Base-by-base conservation (phyloP, 108 stramenopile species). In the Skeletonema tropicum region DNA sequence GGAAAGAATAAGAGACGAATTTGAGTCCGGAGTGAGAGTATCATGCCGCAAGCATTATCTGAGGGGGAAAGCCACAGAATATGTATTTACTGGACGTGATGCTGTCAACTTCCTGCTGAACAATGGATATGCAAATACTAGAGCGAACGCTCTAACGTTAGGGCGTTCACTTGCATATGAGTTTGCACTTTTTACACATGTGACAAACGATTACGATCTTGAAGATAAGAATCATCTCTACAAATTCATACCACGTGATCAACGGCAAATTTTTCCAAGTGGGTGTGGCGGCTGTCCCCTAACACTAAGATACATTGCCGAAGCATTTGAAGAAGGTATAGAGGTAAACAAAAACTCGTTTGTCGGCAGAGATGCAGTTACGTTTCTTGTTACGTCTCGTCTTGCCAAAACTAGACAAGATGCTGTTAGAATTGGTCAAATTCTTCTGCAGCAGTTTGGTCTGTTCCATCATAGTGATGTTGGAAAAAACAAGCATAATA, bases 391-490 rank as follows among this genome's bases (percentile, higher is more conserved):
- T 4, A 52, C 64, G 8, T 35, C 48, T 25, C 61, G 75, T 8
- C 30, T 77, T 30, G 85, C 81, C 29, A 26, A 48, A 6, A 57
- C 64, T 17, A 71, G 89, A 31, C 60, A 71, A 61, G 85, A 89
- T 14, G 91, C 88, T 4, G 88, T 89, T 2, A 39, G 68, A 23
- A 59, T 92, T 12, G 88, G 91, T 2, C 61, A 57, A 23, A 21
- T 30, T 0, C 45, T 92, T 61, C 52, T 68, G 14, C 31, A 75
- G n/a, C 15, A 82, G 55, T 46, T 79, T n/a, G 65, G 65, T 10
- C 39, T 87, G 5, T 85, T 89, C 52, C 61, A 76, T 36, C 87
- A 88, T n/a, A n/a, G n/a, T n/a, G n/a, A n/a, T 55, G 77, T 87
- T 2, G 26, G 26, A 23, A 26, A 45, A 5, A 49, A 71, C 11